phyloP scores from a whole-genome alignment of 1,284 basidiomycete species.

The Boletus albobrunnescens region DNA sequence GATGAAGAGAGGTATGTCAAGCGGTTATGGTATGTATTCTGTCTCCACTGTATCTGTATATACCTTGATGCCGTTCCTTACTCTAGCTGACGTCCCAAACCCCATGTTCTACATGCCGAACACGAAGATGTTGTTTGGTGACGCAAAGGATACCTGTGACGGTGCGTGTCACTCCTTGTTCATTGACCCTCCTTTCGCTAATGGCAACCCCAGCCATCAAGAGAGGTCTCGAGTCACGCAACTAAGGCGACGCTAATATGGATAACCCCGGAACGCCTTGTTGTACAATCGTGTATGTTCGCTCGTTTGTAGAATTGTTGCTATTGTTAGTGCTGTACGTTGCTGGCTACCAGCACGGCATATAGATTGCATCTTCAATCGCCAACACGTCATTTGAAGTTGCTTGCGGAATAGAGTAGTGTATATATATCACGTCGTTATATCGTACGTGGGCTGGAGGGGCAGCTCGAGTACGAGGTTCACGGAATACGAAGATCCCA shows the following conservation, averaged over 20 bases:
- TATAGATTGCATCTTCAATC: constrained; percentile 3
- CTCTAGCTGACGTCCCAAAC: constrained; percentile 77
- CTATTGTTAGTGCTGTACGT: constrained; percentile 1
- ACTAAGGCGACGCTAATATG: constrained; percentile 8
- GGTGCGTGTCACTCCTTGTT: constrained; percentile 41
- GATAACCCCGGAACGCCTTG: constrained; percentile 5
- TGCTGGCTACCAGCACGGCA: background rate
- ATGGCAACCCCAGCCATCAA: constrained; percentile 46
- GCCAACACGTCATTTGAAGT: constrained; percentile 1
- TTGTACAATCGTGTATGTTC: constrained; percentile 21
- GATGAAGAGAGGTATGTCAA: constrained; percentile 85
- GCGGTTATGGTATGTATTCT: constrained; percentile 63
- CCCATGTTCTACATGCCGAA: constrained; percentile 88
- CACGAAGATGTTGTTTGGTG: constrained; percentile 85
- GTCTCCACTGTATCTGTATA: constrained; percentile 2
- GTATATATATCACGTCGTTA: constrained; percentile 29
- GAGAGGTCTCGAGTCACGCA: constrained; percentile 47
- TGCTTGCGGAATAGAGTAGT: constrained; percentile 22
- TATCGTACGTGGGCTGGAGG: constrained; percentile 25
- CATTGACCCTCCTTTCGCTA: constrained; percentile 8
- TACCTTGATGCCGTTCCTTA: constrained; percentile 3
- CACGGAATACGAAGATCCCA: constrained; percentile 16
- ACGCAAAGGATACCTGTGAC: constrained; percentile 83
- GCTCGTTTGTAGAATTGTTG: constrained; percentile 17
- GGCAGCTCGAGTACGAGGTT: too few species aligned